phyloP scores from a whole-genome alignment of 2,329 filamentous ascomycete genomes.

The Diaporthe velutina region DNA sequence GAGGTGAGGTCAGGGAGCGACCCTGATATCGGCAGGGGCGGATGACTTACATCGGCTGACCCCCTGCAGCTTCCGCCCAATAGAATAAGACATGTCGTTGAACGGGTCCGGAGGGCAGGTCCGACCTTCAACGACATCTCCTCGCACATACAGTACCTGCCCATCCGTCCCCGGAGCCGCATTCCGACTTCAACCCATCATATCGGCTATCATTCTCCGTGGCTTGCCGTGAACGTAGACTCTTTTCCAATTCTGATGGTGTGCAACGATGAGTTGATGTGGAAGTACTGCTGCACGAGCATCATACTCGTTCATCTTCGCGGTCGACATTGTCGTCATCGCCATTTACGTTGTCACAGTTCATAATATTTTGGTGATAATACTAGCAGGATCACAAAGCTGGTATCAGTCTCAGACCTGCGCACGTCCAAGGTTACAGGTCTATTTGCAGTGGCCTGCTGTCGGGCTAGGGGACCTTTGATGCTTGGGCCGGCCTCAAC shows the following conservation, averaged over 20 bases:
- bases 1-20: conserved; percentile 33
- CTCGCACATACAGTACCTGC: conserved; percentile 5
- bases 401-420: background rate
- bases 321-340: background rate
- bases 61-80: conserved; percentile 39
- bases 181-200: conserved; percentile 36
- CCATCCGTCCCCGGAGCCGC: conserved; percentile 34
- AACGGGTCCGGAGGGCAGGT: conserved; percentile 35
- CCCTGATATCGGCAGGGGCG: conserved; percentile 44
- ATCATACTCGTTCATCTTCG: background rate
- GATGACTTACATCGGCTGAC: conserved; percentile 24
- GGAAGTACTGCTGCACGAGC: no score
- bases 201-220: background rate
- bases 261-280: background rate
- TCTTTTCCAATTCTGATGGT: background rate
- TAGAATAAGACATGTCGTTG: conserved; percentile 41
- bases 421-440: background rate
- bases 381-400: background rate
- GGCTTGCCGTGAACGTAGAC: background rate
- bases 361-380: background rate
- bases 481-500: background rate
- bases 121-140: conserved; percentile 40
- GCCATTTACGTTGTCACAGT: background rate
- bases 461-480: background rate
- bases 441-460: background rate